Base-by-base conservation (phyloP, 768 basidiomycete species). In the Panus rudis region DNA sequence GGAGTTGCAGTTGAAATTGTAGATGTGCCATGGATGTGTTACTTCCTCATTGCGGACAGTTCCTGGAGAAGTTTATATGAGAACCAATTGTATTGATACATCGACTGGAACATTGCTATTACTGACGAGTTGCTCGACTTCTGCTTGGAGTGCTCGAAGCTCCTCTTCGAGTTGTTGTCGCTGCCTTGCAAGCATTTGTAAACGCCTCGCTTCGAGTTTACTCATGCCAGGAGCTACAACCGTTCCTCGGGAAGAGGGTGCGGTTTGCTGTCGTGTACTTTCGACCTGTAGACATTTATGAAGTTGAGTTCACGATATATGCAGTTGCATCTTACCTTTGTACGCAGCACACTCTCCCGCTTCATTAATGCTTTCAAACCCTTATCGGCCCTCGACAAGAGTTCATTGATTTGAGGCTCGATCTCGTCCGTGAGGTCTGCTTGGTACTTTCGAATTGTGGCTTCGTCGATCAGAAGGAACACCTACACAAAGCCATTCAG, bases 351-450 rank as follows among this genome's bases (percentile, higher is more conserved):
- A 37, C 63, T 69, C 49, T 84, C 81, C 55, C 76, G 78, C 66
- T 81, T 83, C 50, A 71, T 64, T 42, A 90, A 60, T 7, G 66
- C 56, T 22, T 73, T 70, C 25, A 89, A 60, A 2, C 84, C 85
- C 52, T 76, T 78, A 54, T 87, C 81, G 1, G 85, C 80, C 19
- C 76, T 73, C 43, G 77, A 71, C 16, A 88, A 72, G 13, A 91
- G 75, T 50, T 90, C 85, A 35, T 70, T 76, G 16, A 91, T 81
- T 23, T 83, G 78, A 14, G 88, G 88, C 47, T 90, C 87, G 8
- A 91, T 78, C 57, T 89, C 87, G 41, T 86, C 83, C 1, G 76
- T 79, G 30, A 90, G 68, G 32, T 82, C 81, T 2, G 79, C 63
- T 55, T 89, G 87, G 65, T 90, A 88, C 60, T 66, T 71, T 41